A percentile compares a stretch with the other conserved stretches of the same genome.
phyloP scores from a whole-genome alignment of 768 basidiomycete species.

The Lactifluus volemus region DNA sequence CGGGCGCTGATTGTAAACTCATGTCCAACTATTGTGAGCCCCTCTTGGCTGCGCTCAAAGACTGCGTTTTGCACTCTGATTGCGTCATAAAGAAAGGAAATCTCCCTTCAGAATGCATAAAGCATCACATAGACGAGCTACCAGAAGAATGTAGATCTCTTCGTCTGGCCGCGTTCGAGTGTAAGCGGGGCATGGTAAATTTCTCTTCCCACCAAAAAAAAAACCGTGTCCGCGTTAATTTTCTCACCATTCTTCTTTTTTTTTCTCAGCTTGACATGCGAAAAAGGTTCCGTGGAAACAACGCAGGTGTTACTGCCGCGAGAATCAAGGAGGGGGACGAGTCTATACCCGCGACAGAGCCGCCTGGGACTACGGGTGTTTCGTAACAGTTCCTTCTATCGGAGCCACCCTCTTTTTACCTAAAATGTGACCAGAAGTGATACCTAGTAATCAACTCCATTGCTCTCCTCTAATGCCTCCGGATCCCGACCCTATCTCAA shows the following conservation, averaged over 20 bases:
- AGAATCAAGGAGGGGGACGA: neutral
- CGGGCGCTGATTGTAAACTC: neutral
- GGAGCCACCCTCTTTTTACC: neutral
- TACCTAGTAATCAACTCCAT: neutral
- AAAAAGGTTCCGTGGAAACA: conserved; percentile 72
- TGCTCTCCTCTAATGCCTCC: neutral
- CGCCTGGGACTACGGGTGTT: neutral
- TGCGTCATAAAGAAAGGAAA: conserved; percentile 74
- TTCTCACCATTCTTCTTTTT: neutral
- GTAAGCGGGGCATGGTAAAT: conserved; percentile 79
- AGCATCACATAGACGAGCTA: conserved; percentile 61
- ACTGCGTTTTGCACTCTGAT: conserved; percentile 77
- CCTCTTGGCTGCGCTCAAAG: conserved; percentile 68
- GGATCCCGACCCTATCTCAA: neutral
- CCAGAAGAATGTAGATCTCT: conserved; percentile 75
- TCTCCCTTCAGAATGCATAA: conserved; percentile 82
- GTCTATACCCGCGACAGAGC: conserved; percentile 2
- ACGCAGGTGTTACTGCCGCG: conserved; percentile 36
- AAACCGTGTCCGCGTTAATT: neutral
- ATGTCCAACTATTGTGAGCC: conserved; percentile 81
- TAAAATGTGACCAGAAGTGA: neutral
- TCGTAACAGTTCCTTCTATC: neutral
- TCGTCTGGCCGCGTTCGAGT: conserved; percentile 78
- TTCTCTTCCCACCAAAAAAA: conserved; percentile 4
- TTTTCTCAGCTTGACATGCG: conserved; percentile 66